These are phyloP conservation scores for Oryza coarctata DNA, from an alignment of 176 grass and related monocot species.

Conservation along the genomic window DNA sequence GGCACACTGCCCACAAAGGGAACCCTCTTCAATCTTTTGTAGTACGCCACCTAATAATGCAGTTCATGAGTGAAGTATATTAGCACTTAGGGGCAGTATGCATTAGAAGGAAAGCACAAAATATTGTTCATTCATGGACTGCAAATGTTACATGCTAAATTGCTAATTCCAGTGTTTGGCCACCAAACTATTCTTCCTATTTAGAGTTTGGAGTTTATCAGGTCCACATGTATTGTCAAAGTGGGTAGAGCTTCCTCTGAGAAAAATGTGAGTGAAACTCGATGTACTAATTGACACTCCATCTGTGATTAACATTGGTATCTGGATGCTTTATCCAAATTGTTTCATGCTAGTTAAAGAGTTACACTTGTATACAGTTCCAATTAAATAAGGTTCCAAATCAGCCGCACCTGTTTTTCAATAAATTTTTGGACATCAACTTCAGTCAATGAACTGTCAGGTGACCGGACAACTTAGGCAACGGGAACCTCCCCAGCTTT, in stretches of 20 bases:
- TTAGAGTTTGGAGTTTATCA: background rate
- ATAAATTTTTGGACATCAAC: slow-evolving; percentile 79
- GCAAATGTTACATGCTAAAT: background rate
- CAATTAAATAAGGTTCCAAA: background rate
- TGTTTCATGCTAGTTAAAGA: background rate
- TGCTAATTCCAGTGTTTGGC: background rate
- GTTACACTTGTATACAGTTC: background rate
- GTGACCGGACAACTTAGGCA: slow-evolving; percentile 74
- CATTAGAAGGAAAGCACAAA: background rate
- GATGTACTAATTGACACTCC: background rate
- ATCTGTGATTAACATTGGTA: background rate
- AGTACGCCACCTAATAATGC: slow-evolving; percentile 61
- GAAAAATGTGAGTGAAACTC: background rate
- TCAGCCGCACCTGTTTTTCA: slow-evolving; percentile 57
- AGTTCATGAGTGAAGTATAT: background rate
- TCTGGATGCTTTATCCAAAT: background rate
- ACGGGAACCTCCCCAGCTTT: slow-evolving; percentile 95
- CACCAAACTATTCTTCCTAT: background rate
- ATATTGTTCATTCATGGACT: background rate
- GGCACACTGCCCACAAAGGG: slow-evolving; percentile 73
- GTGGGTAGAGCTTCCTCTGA: background rate
- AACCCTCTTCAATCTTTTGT: slow-evolving; percentile 77
- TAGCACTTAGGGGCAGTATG: background rate
- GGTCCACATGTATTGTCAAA: background rate
- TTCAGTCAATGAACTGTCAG: slow-evolving; percentile 70